Conservation (phyloP, 345 rosid species). For the Corchorus capsularis region DNA sequence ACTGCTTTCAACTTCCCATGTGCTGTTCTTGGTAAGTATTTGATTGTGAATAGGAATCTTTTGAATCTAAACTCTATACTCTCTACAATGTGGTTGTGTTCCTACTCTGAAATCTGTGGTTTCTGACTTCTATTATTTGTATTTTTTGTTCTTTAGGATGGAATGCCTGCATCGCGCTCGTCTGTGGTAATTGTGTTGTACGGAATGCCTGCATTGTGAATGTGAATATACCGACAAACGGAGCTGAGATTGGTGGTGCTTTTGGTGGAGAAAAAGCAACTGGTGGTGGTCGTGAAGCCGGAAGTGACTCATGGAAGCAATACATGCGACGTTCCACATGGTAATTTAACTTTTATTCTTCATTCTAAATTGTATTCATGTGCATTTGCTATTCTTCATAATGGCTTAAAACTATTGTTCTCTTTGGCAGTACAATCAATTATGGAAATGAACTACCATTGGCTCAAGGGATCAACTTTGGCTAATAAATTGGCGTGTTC, state of each 20-base stretch:
- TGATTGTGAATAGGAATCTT: too few relatives aligned
- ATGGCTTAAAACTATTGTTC: neutral
- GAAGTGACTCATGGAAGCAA: constrained; percentile 97
- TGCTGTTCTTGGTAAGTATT: constrained; percentile 84
- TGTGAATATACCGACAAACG: constrained; percentile 88
- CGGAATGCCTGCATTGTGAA: constrained; percentile 86
- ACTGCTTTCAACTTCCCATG: constrained; percentile 94
- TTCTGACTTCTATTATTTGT: neutral
- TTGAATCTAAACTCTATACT: neutral
- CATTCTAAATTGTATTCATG: neutral
- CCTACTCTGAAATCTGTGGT: neutral
- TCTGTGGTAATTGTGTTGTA: constrained; percentile 92
- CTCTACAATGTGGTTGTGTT: neutral
- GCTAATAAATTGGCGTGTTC: constrained; percentile 32
- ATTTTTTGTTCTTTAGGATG: constrained; percentile 50
- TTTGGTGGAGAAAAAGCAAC: constrained; percentile 93
- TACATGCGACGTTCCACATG: constrained; percentile 95
- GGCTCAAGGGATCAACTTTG: constrained; percentile 93
- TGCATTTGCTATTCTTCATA: neutral
- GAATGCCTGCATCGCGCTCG: constrained; percentile 95
- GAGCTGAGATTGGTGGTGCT: constrained; percentile 95
- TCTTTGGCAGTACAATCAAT: constrained; percentile 69
- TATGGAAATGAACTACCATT: constrained; percentile 87
- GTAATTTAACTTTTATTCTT: constrained; percentile 33
- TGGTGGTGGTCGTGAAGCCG: constrained; percentile 96